Evolutionary conservation across 1,139 yeast species (phyloP).

Genomic region (Geotrichum bryndzae): DNA sequence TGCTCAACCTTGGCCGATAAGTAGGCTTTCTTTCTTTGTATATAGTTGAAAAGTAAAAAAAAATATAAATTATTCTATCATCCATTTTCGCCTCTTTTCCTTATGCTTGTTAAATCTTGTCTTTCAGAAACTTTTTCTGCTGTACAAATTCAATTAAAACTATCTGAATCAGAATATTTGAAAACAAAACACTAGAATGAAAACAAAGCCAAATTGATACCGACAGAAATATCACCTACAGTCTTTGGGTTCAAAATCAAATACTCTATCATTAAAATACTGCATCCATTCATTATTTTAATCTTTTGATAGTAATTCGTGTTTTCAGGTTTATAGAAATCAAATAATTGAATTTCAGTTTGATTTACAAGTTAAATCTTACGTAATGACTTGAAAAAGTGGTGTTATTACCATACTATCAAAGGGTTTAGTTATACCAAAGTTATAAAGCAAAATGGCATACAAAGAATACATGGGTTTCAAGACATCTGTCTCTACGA

Average conservation of each 20-base stretch:
- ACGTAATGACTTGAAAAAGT: no score
- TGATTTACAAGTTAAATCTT: no score
- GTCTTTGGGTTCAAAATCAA: constrained; percentile 22
- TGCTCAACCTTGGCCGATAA: constrained; percentile 12
- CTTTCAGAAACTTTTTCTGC: not conserved
- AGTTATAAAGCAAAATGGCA: no score
- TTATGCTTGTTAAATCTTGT: not conserved
- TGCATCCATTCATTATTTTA: constrained; percentile 5
- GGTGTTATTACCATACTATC: no score
- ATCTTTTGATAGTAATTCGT: no score
- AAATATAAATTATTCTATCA: not conserved
- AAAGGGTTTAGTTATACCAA: no score
- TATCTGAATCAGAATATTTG: not conserved
- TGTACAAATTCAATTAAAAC: not conserved
- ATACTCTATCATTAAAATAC: constrained; percentile 20
- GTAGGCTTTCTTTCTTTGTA: not conserved
- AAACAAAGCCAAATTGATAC: constrained; percentile 15
- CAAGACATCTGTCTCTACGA: no score
- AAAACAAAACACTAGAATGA: not conserved
- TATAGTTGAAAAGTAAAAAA: not conserved
- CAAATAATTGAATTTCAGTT: no score
- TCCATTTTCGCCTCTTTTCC: not conserved
- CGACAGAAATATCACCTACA: constrained; percentile 25
- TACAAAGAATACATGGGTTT: no score
- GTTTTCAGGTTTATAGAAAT: no score